Evolutionary conservation across 139 green algal species (phyloP), one percentile per base, ranked within the genome.

Genomic region (Chloropicon primus): DNA sequence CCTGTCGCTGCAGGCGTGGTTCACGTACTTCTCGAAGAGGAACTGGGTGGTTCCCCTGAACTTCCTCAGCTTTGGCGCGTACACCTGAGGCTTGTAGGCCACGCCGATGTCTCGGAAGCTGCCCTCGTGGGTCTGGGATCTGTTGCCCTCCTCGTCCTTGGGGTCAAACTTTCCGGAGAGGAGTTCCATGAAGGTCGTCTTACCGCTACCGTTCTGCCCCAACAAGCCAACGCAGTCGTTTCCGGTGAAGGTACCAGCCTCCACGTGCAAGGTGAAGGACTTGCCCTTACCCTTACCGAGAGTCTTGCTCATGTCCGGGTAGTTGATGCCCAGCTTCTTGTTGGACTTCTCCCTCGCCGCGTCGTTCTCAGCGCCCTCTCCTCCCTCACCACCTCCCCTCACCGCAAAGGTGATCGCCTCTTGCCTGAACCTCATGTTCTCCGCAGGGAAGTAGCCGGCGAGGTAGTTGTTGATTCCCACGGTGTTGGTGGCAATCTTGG

Each of bases 151-250:
- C 2, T 82, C 76, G 17, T 82, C 82, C 54, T 89, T 90, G 0
- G 92, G 87, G 73, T 88, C 78, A 23, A 93, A 77, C 78, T 93
- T 89, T 74, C 92, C 93, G 1, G 93, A 26, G 25, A 99, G 89
- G 93, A 99, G 96, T 72, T 94, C 91, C 83, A 99, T 98, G 88
- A 99, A 98, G 27, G 95, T 99, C 54, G 95, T 99, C 86, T 99
- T 99, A 72, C 94, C 95, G 0, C 93, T 98, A 25, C 95, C 95
- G 84, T 99, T 99, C 88, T 99, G 94, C 0, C 95, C 94, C 54
- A 98, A 88, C 90, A 99, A 96, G 0, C 98, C 95, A 24, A 98
- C 71, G 23, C 71, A 87, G 77, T 87, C 80, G 21, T 76, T 82
- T 76, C 86, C 84, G 23, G 84, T 85, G 80, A 98, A 98, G 75